Evolutionary conservation across 1,284 basidiomycete species (phyloP), one percentile per base, ranked within the genome.

Genomic region (Garcileccinum viscosum): DNA sequence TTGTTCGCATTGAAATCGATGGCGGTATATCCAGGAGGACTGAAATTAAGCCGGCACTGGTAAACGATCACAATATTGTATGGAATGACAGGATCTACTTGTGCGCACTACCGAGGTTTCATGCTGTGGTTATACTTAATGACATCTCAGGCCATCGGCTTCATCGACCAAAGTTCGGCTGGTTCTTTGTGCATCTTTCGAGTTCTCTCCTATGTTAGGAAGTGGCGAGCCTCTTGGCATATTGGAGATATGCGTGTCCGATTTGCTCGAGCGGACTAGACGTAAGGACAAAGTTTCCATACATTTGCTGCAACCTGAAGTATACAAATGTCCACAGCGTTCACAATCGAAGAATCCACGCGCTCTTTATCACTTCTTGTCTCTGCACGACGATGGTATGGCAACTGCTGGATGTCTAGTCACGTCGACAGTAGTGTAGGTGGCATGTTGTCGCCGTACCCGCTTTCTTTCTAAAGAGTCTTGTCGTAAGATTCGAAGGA

Each of bases 171-270:
- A 4, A 5, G 37, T 74, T n/a, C 38, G 15, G 27, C 19, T 73
- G 8, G 24, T n/a, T 1, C 35, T 72, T n/a, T 70, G n/a, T 61
- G 72, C 72, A 4, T 73, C 72, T 2, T 73, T 70, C 17, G 67
- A 73, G 30, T 58, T 67, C 37, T n/a, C 42, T 7, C 70, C 62
- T 4, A 61, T 72, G 70, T 40, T 73, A 32, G 70, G 71, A 7
- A 47, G 30, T 5, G 72, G 72, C 24, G 63, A 74, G 19, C n/a
- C 35, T 22, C 64, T 74, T 33, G 12, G 9, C 12, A 40, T 8
- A 27, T 15, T 62, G 9, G 8, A 62, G 12, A 38, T 38, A 56
- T 11, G 7, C 12, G 50, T 71, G 0, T 37, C 58, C 0, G 68
- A 73, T 5, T 53, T 73, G 19, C 40, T 71, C 11, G 14, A 47